Evolutionary conservation across 2,329 filamentous ascomycete species (phyloP).

Genomic region (Penicillium sp.): DNA sequence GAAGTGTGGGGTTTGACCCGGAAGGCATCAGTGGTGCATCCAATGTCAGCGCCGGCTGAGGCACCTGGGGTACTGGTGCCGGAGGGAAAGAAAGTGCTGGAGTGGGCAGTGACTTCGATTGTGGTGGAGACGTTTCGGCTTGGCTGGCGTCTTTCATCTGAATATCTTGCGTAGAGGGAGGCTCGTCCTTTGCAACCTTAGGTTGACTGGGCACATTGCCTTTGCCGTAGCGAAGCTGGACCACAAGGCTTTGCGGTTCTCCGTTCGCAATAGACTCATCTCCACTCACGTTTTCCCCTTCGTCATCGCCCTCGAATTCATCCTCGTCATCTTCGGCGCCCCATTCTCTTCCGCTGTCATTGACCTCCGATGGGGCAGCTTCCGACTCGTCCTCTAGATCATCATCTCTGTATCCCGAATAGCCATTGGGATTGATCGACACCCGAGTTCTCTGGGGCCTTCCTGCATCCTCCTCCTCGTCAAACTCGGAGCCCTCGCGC

Average conservation of each 20-base stretch:
- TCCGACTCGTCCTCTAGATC: slow-evolving; percentile 65
- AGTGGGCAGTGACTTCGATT: background rate
- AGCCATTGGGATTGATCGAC: slow-evolving; percentile 30
- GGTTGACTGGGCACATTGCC: slow-evolving; percentile 20
- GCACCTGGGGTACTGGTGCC: background rate
- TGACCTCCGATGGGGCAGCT: slow-evolving; percentile 49
- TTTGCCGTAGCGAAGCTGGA: slow-evolving; percentile 58
- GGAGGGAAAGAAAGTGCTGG: too few relatives aligned
- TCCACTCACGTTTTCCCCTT: slow-evolving; percentile 38
- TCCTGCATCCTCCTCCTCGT: slow-evolving; percentile 40
- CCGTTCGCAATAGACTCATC: slow-evolving; percentile 45
- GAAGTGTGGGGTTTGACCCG: background rate
- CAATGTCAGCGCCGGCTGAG: background rate
- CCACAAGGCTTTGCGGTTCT: slow-evolving; percentile 62
- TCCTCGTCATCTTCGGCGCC: slow-evolving; percentile 69
- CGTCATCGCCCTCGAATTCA: slow-evolving; percentile 55
- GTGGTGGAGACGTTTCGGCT: background rate
- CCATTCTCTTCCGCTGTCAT: slow-evolving; percentile 60
- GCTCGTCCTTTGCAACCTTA: slow-evolving; percentile 16
- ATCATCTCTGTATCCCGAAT: slow-evolving; percentile 55
- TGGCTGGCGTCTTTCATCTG: slow-evolving; percentile 11
- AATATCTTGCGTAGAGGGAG: slow-evolving; percentile 15
- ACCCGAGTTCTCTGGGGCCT: slow-evolving; percentile 37
- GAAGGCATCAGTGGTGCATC: background rate
- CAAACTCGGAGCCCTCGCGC: slow-evolving; percentile 41